Base-by-base conservation (phyloP, 2,329 filamentous ascomycete genomes). In the Coleophoma crateriformis region DNA sequence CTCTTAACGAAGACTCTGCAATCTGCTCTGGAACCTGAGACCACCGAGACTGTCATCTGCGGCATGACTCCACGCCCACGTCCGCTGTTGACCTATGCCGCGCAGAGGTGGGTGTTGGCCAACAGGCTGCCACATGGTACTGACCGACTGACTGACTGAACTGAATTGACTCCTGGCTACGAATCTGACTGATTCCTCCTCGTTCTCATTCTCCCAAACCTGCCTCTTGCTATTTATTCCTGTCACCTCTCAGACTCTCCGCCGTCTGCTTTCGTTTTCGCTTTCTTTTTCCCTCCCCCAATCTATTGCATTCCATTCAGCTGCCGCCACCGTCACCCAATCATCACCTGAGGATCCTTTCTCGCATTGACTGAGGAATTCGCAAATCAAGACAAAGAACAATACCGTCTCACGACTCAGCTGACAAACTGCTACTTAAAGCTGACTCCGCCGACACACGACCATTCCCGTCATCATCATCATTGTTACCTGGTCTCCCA, bases 311-410 rank as follows among this genome's bases (percentile, higher is more conserved):
- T 57, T 56, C 51, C 51, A 50, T 57, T 53, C 47, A 52, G 22
- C 47, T 22, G 32, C 48, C 17, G 44, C 34, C 19, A 27, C 38
- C 27, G 17, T 17, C 49, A 42, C 45, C 47, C 41, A 50, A 50
- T 51, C 50, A 37, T 38, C 33, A 44, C 46, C 41, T 40, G 33
- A 41, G 42, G 44, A 47, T 34, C 52, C 42, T 39, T 49, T 17
- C 53, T 52, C 56, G 51, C 54, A 58, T 60, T 58, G 55, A 57
- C 55, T 58, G 54, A 27, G 27, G 54, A 52, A 50, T 45, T 47
- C 49, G 51, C 44, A 48, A 56, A 41, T 33, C 41, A 44, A 44
- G 41, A 44, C 57, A 61, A 61, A 63, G 59, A 61, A 58, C 55
- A 57, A 50, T 54, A 38, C 51, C 52, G 51, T 49, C 50, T 44